phyloP scores from a whole-genome alignment of 2,329 filamentous ascomycete genomes.

The Neopestalotiopsis sp. region DNA sequence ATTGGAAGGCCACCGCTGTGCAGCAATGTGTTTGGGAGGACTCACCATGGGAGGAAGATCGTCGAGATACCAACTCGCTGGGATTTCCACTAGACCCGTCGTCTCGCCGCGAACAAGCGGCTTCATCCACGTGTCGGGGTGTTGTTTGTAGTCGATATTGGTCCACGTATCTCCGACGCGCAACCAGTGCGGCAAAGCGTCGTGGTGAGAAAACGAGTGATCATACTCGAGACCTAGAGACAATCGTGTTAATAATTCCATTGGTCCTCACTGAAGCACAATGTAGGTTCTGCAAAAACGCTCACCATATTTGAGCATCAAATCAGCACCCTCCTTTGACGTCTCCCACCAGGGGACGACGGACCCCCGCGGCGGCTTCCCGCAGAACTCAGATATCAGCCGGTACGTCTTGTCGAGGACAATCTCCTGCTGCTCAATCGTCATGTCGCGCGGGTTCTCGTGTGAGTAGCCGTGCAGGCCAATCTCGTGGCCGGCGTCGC shows the following conservation, averaged over 20 bases:
- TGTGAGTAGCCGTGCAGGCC: constrained; percentile 60
- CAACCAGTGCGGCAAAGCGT: constrained; percentile 69
- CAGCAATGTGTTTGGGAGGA: too few relatives aligned
- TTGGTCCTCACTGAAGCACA: too few relatives aligned
- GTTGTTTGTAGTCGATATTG: constrained; percentile 70
- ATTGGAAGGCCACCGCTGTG: too few relatives aligned
- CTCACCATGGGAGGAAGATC: constrained; percentile 72
- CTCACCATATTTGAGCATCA: constrained; percentile 67
- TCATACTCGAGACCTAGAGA: constrained; percentile 64
- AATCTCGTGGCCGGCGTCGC: constrained; percentile 67
- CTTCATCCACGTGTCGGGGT: constrained; percentile 71
- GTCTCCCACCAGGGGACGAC: constrained; percentile 80
- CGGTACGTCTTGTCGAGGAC: constrained; percentile 77
- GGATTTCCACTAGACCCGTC: constrained; percentile 72
- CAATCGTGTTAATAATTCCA: too few relatives aligned
- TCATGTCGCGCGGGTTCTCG: constrained; percentile 77
- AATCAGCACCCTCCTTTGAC: constrained; percentile 68
- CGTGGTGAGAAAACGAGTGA: constrained; percentile 70
- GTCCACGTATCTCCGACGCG: constrained; percentile 70
- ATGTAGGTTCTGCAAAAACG: too few relatives aligned
- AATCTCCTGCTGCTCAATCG: constrained; percentile 74
- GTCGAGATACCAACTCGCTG: constrained; percentile 69
- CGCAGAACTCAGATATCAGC: constrained; percentile 72
- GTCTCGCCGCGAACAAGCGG: constrained; percentile 63
- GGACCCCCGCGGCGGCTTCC: constrained; percentile 73